Percentiles rank a stretch among this genome's conserved stretches.
These are phyloP conservation scores for Pulicaria dysenterica DNA, from an alignment of 129 eudicot genomes.

Conservation along the genomic window DNA sequence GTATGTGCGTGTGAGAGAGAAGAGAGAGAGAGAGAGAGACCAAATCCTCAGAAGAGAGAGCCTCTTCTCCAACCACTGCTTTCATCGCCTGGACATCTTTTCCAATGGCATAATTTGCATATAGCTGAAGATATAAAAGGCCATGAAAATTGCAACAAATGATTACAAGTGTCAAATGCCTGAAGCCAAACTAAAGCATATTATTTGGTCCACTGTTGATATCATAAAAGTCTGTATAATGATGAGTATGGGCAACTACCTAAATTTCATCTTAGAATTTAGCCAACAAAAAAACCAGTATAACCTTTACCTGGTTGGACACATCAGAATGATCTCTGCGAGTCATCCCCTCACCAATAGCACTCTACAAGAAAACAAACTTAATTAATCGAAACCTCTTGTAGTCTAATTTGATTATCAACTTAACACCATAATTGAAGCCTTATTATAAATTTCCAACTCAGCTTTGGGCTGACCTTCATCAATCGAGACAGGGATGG, in stretches of 20 bases:
- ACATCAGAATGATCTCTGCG: constrained; percentile 97
- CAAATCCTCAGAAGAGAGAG: constrained; percentile 97
- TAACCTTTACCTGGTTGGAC: constrained; percentile 75
- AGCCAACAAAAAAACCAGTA: neutral
- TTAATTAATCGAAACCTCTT: neutral
- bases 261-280: neutral
- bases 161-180: neutral
- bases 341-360: constrained; percentile 99
- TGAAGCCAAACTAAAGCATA: too few relatives aligned
- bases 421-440: neutral
- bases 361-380: constrained; percentile 66
- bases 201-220: neutral
- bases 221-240: constrained; percentile 5
- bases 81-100: constrained; percentile 99
- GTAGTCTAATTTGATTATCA: neutral
- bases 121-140: constrained; percentile 49
- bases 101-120: constrained; percentile 98
- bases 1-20: neutral
- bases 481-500: constrained; percentile 95
- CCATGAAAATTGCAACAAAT: neutral
- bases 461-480: constrained; percentile 59
- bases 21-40: constrained; percentile 42
- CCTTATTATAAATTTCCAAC: neutral
- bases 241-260: neutral
- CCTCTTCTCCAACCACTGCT: constrained; percentile 99